Evolutionary conservation across 202 grass and related monocot species (phyloP).

Genomic region (Dendrocalamus latiflorus): DNA sequence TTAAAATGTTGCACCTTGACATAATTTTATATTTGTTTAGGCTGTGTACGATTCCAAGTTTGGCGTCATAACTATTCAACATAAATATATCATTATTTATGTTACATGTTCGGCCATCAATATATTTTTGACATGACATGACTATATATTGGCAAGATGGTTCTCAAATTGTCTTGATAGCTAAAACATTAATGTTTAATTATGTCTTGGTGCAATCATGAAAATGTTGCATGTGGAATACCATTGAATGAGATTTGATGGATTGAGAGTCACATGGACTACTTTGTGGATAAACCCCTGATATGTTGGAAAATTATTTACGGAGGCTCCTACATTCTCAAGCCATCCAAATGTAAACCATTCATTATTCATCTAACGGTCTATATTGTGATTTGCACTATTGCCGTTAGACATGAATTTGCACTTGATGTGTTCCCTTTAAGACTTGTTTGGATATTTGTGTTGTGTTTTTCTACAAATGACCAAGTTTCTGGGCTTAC

Average conservation of each 20-base stretch:
- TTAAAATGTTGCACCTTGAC: not conserved
- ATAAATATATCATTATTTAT: not conserved
- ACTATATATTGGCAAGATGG: not conserved
- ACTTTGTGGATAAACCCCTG: not conserved
- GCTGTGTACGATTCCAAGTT: not conserved
- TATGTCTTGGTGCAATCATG: not conserved
- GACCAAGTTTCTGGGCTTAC: not conserved
- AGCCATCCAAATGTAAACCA: not conserved
- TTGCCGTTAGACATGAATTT: not conserved
- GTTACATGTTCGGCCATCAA: not conserved
- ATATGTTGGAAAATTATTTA: not conserved
- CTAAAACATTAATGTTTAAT: not conserved
- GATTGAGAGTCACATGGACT: not conserved
- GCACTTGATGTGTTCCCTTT: not conserved
- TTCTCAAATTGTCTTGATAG: not conserved
- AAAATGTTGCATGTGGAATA: not conserved
- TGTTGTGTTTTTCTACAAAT: not conserved
- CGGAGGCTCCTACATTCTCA: not conserved
- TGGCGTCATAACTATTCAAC: not conserved
- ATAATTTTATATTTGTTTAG: not conserved
- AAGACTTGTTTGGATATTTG: not conserved
- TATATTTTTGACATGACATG: not conserved
- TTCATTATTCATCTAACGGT: not conserved
- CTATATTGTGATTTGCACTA: not conserved
- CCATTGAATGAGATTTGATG: not conserved